Conservation (phyloP, 179 eudicot species). For the Amaranthus tricolor region DNA sequence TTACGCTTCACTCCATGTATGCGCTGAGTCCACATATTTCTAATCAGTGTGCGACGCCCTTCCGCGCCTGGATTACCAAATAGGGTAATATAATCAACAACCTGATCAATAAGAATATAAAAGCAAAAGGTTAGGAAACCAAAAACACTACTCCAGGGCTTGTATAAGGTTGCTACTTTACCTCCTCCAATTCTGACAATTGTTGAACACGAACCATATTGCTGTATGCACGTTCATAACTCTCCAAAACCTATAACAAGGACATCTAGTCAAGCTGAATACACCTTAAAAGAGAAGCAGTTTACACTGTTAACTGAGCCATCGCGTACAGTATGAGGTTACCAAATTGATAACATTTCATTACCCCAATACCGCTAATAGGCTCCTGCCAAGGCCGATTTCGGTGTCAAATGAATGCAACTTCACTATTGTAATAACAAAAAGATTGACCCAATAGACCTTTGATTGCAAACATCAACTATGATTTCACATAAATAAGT, state of each 20-base stretch:
- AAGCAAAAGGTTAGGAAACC: neutral
- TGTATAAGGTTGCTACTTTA: constrained; percentile 25
- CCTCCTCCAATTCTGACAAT: constrained; percentile 96
- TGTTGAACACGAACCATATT: constrained; percentile 99
- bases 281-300: neutral
- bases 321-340: no score
- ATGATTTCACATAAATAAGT: no score
- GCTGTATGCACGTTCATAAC: constrained; percentile 95
- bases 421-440: no score
- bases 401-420: no score
- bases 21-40: constrained; percentile 97
- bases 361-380: no score
- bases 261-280: neutral
- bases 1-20: constrained; percentile 90
- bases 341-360: no score
- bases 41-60: constrained; percentile 83
- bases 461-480: no score
- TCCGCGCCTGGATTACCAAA: constrained; percentile 79
- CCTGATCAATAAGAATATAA: constrained; percentile 40
- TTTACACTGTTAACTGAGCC: neutral
- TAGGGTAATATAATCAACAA: constrained; percentile 89
- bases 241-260: constrained; percentile 75
- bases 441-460: no score
- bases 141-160: constrained; percentile 1
- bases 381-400: no score